Conservation (phyloP, 352 stramenopile species). For the Globisporangium barbulae region DNA sequence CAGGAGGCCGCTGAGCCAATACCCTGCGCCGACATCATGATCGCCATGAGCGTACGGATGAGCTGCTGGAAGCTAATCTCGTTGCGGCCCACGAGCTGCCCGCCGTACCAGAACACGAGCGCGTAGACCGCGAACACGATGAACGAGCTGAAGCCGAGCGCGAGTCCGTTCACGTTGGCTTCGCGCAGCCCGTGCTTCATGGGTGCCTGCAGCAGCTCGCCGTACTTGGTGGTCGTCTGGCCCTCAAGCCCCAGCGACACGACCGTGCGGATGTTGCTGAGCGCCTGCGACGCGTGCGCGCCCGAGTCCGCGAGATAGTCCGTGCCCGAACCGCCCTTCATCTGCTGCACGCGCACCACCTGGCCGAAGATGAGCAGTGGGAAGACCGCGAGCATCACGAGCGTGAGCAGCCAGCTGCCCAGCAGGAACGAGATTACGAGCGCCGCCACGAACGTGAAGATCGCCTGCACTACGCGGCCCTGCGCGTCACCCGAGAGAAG, state of each 20-base stretch:
- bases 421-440: slow-evolving; percentile 14
- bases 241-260: slow-evolving; percentile 34
- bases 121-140: slow-evolving; percentile 37
- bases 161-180: slow-evolving; percentile 31
- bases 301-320: slow-evolving; percentile 31
- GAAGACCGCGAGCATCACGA: slow-evolving; percentile 19
- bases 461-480: slow-evolving; percentile 38
- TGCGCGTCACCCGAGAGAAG: slow-evolving; percentile 38
- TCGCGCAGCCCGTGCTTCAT: slow-evolving; percentile 18
- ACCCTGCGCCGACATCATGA: slow-evolving; percentile 45
- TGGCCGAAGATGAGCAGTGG: slow-evolving; percentile 24
- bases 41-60: slow-evolving; percentile 45
- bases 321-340: slow-evolving; percentile 15
- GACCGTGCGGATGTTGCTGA: slow-evolving; percentile 39
- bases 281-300: slow-evolving; percentile 40
- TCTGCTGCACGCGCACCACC: slow-evolving; percentile 23
- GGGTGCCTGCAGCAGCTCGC: slow-evolving; percentile 22
- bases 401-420: slow-evolving; percentile 20
- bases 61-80: slow-evolving; percentile 41
- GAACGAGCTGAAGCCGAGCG: slow-evolving; percentile 64
- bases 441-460: slow-evolving; percentile 32
- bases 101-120: slow-evolving; percentile 60
- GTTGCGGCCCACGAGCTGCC: slow-evolving; percentile 30
- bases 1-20: slow-evolving; percentile 27
- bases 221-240: slow-evolving; percentile 29